Evolutionary conservation across 768 basidiomycete species (phyloP).

Genomic region (Mycena galopus): DNA sequence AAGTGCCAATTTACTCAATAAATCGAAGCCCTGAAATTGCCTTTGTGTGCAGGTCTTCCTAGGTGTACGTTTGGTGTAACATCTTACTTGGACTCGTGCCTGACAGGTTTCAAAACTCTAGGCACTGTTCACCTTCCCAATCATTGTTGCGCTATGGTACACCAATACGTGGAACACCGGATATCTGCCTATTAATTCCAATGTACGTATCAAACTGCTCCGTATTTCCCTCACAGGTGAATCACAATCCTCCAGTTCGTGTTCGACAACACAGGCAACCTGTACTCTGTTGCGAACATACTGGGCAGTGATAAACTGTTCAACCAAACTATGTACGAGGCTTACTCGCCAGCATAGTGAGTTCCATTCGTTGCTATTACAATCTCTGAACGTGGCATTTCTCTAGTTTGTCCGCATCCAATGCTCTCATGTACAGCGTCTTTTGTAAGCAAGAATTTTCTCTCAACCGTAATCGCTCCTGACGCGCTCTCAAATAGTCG

Average conservation of each 20-base stretch:
- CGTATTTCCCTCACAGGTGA: too few species aligned
- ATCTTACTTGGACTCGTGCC: too few species aligned
- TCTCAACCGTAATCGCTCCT: slow-evolving; percentile 42
- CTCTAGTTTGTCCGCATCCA: slow-evolving; percentile 28
- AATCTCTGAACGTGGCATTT: background rate
- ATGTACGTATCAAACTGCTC: slow-evolving; percentile 32
- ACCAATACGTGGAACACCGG: slow-evolving; percentile 53
- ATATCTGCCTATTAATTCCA: slow-evolving; percentile 56
- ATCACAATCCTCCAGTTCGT: slow-evolving; percentile 31
- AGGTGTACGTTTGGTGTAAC: slow-evolving; percentile 5
- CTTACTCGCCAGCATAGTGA: slow-evolving; percentile 53
- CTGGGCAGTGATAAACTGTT: slow-evolving; percentile 49
- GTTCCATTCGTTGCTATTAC: background rate
- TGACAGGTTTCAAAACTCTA: background rate
- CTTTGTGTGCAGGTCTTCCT: slow-evolving; percentile 17
- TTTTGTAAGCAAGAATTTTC: slow-evolving; percentile 22
- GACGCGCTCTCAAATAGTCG: slow-evolving; percentile 6
- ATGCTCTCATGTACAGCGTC: slow-evolving; percentile 48
- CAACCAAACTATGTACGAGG: slow-evolving; percentile 50
- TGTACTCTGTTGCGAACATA: slow-evolving; percentile 55
- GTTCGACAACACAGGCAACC: slow-evolving; percentile 56
- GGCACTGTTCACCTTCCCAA: slow-evolving; percentile 25
- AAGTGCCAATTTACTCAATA: background rate
- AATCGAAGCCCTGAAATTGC: background rate
- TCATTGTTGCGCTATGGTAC: slow-evolving; percentile 22